Evolutionary conservation across 2,329 filamentous ascomycete genomes (phyloP).

Genomic region (Diaporthe velutina): DNA sequence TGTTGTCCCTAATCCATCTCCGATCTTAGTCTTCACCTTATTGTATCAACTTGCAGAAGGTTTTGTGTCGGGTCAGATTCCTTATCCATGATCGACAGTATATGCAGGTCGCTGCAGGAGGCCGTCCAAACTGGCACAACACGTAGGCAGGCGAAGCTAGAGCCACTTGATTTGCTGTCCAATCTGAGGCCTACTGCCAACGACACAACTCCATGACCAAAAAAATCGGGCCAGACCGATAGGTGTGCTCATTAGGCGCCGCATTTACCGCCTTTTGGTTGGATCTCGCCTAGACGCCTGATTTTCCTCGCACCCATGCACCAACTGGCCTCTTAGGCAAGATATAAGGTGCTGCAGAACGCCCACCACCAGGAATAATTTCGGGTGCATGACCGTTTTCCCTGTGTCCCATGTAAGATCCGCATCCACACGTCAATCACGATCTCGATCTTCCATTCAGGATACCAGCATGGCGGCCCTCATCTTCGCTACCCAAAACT

Average conservation of each 20-base stretch:
- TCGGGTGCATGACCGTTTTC: not conserved
- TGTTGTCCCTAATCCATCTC: too few relatives aligned
- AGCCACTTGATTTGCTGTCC: constrained; percentile 9
- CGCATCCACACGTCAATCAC: not conserved
- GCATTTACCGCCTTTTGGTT: not conserved
- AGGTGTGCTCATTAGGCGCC: not conserved
- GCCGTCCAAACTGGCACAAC: not conserved
- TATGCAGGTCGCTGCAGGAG: constrained; percentile 2
- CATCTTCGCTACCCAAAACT: not conserved
- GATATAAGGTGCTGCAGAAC: not conserved
- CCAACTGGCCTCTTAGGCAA: not conserved
- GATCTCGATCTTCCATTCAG: not conserved
- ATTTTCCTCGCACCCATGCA: not conserved
- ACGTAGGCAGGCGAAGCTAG: too few relatives aligned
- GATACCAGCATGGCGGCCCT: not conserved
- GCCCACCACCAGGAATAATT: not conserved
- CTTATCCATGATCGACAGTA: too few relatives aligned
- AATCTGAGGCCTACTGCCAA: not conserved
- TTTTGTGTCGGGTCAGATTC: too few relatives aligned
- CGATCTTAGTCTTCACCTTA: too few relatives aligned
- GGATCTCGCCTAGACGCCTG: not conserved
- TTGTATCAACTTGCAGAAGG: too few relatives aligned
- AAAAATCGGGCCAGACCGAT: not conserved
- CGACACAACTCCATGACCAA: too few relatives aligned
- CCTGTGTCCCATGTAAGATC: not conserved